These are phyloP conservation scores for Penicillium mononematosum DNA, from an alignment of 495 filamentous ascomycete genomes.

Conservation along the genomic window DNA sequence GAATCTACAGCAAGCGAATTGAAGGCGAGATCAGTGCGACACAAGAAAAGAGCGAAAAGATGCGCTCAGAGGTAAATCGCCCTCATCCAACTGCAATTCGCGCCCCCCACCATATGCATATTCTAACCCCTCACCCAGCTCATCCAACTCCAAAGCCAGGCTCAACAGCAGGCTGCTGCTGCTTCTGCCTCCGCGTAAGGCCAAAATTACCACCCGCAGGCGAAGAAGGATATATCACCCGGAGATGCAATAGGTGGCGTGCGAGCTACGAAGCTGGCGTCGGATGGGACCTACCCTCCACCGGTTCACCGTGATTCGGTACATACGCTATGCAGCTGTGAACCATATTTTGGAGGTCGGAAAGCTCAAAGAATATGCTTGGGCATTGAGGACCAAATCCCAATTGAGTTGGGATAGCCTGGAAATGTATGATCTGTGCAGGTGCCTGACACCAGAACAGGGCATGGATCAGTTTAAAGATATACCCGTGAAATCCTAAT, in stretches of 20 bases:
- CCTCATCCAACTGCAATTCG: background rate
- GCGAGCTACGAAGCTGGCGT: background rate
- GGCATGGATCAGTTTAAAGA: slow-evolving; percentile 7
- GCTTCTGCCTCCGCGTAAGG: slow-evolving; percentile 38
- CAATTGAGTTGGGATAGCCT: background rate
- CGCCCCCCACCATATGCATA: background rate
- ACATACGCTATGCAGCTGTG: background rate
- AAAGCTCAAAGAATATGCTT: background rate
- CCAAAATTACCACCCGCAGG: background rate
- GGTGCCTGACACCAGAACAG: slow-evolving; percentile 7
- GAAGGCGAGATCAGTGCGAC: slow-evolving; percentile 77
- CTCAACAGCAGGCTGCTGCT: slow-evolving; percentile 41
- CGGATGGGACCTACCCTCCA: background rate
- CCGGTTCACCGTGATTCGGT: background rate
- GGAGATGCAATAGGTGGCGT: background rate
- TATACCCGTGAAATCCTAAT: slow-evolving; percentile 24
- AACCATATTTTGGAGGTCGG: background rate
- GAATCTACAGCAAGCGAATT: slow-evolving; percentile 65
- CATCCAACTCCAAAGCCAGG: slow-evolving; percentile 44
- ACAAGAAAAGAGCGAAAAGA: slow-evolving; percentile 77
- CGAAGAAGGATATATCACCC: slow-evolving; percentile 2
- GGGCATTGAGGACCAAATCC: background rate
- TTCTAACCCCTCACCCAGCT: slow-evolving; percentile 35
- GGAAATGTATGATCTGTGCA: slow-evolving; percentile 8
- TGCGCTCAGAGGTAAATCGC: slow-evolving; percentile 63